Evolutionary conservation across 2,329 filamentous ascomycete genomes (phyloP).

Genomic region (Phyllosticta citrichinensis): DNA sequence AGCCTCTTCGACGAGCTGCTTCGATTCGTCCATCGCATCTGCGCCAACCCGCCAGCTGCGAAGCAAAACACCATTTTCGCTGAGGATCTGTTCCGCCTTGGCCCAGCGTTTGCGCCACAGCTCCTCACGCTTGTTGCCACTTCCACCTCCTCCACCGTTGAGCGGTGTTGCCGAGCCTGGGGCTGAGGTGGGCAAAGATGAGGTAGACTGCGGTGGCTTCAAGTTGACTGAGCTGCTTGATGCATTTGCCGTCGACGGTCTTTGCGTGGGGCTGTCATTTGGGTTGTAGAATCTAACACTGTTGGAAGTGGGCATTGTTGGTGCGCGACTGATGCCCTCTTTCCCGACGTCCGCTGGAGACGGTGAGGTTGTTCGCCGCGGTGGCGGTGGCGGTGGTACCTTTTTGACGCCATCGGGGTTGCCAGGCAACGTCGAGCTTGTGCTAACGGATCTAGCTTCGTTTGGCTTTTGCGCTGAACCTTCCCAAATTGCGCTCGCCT

Average conservation of each 20-base stretch:
- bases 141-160: slow-evolving; percentile 14
- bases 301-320: background rate
- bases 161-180: background rate
- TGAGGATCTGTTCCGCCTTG: slow-evolving; percentile 53
- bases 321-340: background rate
- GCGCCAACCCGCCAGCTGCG: slow-evolving; percentile 64
- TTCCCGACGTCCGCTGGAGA: background rate
- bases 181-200: background rate
- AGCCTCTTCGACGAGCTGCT: slow-evolving; percentile 51
- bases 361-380: slow-evolving; percentile 1
- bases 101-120: slow-evolving; percentile 61
- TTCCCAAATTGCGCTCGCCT: slow-evolving; percentile 18
- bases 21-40: slow-evolving; percentile 59
- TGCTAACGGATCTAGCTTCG: slow-evolving; percentile 4
- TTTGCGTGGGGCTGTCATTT: background rate
- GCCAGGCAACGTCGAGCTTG: slow-evolving; percentile 10
- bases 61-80: slow-evolving; percentile 55
- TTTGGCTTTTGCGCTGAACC: slow-evolving; percentile 1
- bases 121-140: slow-evolving; percentile 56
- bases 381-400: slow-evolving; percentile 11
- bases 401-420: slow-evolving; percentile 4
- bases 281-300: background rate
- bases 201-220: background rate
- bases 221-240: slow-evolving; percentile 4
- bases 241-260: slow-evolving; percentile 7